Evolutionary conservation across 2,329 filamentous ascomycete species (phyloP).

Genomic region (Annulohypoxylon truncatum): DNA sequence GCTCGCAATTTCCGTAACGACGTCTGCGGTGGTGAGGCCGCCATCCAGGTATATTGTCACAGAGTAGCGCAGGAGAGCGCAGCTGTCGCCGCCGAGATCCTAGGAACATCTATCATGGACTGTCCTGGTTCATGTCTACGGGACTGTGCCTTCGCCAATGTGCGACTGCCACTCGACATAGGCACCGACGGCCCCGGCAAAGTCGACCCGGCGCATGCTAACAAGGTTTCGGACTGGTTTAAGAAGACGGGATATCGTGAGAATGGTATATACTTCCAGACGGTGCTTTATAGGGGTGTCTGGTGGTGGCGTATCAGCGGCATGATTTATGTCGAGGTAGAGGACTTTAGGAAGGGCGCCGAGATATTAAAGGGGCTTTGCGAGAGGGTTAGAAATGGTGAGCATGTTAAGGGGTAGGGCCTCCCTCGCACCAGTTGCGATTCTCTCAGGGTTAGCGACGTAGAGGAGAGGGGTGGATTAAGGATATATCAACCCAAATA

Average conservation of each 20-base stretch:
- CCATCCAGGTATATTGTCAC: constrained; percentile 65
- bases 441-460: not conserved
- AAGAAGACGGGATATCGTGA: constrained; percentile 54
- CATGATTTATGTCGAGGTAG: constrained; percentile 72
- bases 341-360: constrained; percentile 62
- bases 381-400: constrained; percentile 59
- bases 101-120: constrained; percentile 71
- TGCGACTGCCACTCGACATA: constrained; percentile 62
- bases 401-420: constrained; percentile 35
- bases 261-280: constrained; percentile 67
- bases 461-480: not conserved
- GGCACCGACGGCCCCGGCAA: constrained; percentile 10
- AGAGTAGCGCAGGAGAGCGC: constrained; percentile 64
- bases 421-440: not conserved
- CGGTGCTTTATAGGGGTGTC: constrained; percentile 63
- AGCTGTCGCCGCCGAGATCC: constrained; percentile 58
- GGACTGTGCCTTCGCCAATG: constrained; percentile 68
- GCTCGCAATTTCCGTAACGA: constrained; percentile 68
- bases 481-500: not conserved
- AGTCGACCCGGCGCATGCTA: constrained; percentile 50
- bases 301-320: constrained; percentile 73
- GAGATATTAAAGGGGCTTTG: constrained; percentile 46
- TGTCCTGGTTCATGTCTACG: constrained; percentile 52
- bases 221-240: constrained; percentile 59
- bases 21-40: constrained; percentile 68